These are phyloP conservation scores for Lactifluus hygrophoroides DNA, from an alignment of 768 basidiomycete genomes.

Conservation along the genomic window DNA sequence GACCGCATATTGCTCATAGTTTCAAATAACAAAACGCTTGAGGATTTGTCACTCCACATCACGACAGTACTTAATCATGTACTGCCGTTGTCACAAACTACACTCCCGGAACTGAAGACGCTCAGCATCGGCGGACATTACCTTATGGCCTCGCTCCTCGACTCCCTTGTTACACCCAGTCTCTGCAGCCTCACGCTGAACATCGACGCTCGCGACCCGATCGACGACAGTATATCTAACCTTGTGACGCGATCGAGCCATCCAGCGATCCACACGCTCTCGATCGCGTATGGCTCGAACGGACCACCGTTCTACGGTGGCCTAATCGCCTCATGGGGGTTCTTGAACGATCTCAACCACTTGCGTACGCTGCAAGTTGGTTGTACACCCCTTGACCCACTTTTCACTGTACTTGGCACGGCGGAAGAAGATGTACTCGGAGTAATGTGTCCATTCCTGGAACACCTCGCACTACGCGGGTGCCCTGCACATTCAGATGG, in stretches of 20 bases:
- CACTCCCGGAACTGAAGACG: constrained; percentile 44
- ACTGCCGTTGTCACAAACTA: constrained; percentile 48
- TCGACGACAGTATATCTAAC: constrained; percentile 60
- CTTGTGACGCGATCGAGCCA: constrained; percentile 52
- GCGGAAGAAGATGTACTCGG: constrained; percentile 50
- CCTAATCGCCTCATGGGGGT: constrained; percentile 56
- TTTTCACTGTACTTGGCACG: constrained; percentile 47
- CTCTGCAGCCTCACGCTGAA: constrained; percentile 56
- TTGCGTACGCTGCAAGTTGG: constrained; percentile 57
- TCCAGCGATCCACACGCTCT: constrained; percentile 50
- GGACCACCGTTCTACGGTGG: constrained; percentile 44
- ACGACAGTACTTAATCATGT: constrained; percentile 51
- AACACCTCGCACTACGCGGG: constrained; percentile 48
- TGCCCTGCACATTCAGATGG: constrained; percentile 61
- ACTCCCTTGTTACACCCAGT: constrained; percentile 49
- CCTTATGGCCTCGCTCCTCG: constrained; percentile 51
- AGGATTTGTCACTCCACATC: constrained; percentile 53
- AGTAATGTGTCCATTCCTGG: constrained; percentile 60
- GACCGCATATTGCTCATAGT: constrained; percentile 65
- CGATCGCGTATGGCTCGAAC: constrained; percentile 48
- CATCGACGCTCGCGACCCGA: constrained; percentile 65
- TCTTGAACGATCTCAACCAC: constrained; percentile 50
- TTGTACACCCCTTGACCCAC: constrained; percentile 54
- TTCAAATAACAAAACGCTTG: constrained; percentile 46
- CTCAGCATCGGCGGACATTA: constrained; percentile 61